These are phyloP conservation scores for Mrakia frigida DNA, from an alignment of 768 basidiomycete species.

Conservation along the genomic window DNA sequence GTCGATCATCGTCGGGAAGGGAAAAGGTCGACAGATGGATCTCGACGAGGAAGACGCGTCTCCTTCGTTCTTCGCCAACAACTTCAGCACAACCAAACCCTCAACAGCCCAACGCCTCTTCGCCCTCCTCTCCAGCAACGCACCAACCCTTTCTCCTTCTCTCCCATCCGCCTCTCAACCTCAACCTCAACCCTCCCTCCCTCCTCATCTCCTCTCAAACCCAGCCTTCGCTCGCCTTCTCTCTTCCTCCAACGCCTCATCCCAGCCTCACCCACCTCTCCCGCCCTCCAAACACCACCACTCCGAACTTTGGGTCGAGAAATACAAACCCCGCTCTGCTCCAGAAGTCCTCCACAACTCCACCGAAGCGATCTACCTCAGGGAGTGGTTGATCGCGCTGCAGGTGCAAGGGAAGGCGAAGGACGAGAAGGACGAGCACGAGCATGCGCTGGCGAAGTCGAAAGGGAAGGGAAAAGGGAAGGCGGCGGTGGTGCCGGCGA, in stretches of 20 bases:
- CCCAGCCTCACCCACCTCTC: slow-evolving; percentile 9
- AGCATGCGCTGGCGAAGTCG: not conserved
- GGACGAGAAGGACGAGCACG: not conserved
- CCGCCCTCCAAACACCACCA: slow-evolving; percentile 35
- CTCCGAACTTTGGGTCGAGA: slow-evolving; percentile 41
- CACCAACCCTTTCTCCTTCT: not conserved
- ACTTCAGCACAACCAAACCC: not conserved
- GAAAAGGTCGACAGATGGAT: not conserved
- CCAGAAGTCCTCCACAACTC: slow-evolving; percentile 43
- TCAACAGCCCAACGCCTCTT: not conserved
- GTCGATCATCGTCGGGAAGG: not conserved
- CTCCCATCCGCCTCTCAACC: not conserved
- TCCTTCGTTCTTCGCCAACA: not conserved
- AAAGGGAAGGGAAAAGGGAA: slow-evolving; percentile 10
- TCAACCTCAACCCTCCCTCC: not conserved
- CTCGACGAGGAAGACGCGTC: not conserved
- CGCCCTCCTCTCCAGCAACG: not conserved
- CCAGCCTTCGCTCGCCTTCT: slow-evolving; percentile 27
- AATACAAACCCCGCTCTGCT: slow-evolving; percentile 39
- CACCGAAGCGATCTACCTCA: slow-evolving; percentile 41
- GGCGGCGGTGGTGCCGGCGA: slow-evolving; percentile 5
- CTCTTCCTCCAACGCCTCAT: not conserved
- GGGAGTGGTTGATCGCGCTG: slow-evolving; percentile 42
- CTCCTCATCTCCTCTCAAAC: not conserved
- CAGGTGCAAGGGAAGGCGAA: slow-evolving; percentile 35